Evolutionary conservation across 768 basidiomycete genomes (phyloP).

Genomic region (Kwoniella europaea): DNA sequence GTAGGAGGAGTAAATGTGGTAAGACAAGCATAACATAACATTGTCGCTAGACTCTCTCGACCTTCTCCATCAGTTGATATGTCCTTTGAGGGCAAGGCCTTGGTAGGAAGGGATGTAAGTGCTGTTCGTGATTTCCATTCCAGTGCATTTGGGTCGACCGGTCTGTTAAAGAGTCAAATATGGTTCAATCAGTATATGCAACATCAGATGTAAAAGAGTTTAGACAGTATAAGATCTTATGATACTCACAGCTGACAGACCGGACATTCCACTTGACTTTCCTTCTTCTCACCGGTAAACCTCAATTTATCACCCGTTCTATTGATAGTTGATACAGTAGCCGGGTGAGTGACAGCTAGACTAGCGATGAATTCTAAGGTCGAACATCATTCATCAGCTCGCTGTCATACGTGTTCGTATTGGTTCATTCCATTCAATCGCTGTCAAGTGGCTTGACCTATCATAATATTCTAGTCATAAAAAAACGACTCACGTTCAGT

Average conservation of each 20-base stretch:
- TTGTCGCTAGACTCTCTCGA: conserved; percentile 30
- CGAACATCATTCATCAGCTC: background rate
- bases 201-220: no score
- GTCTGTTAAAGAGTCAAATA: conserved; percentile 31
- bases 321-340: conserved; percentile 57
- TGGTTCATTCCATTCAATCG: no score
- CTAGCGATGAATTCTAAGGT: conserved; percentile 53
- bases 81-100: background rate
- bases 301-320: conserved; percentile 56
- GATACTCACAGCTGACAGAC: conserved; percentile 50
- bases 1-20: conserved; percentile 46
- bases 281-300: conserved; percentile 39
- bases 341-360: conserved; percentile 52
- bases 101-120: conserved; percentile 40
- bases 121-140: conserved; percentile 56
- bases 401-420: background rate
- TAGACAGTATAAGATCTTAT: no score
- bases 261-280: conserved; percentile 33
- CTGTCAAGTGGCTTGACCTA: no score
- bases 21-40: conserved; percentile 55
- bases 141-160: conserved; percentile 48
- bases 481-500: conserved; percentile 50
- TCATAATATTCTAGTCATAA: no score
- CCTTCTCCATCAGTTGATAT: background rate
- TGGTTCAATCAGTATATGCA: background rate